Percentiles rank a stretch among this genome's conserved stretches.
phyloP scores from a whole-genome alignment of 495 filamentous ascomycete species.

The Podospora appendiculata region DNA sequence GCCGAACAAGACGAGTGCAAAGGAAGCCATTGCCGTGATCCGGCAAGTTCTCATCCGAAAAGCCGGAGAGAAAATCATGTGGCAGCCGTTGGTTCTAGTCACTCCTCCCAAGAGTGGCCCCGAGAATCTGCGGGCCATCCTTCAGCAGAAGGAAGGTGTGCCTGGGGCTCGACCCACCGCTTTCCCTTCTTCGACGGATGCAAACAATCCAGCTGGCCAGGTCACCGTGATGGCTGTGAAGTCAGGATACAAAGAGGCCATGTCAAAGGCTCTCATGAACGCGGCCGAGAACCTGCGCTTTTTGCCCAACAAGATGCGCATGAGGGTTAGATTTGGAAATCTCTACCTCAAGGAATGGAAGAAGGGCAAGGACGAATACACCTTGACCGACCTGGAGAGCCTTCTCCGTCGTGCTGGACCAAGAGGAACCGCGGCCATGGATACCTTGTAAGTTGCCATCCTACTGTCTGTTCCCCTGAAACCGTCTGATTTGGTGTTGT shows the following conservation, averaged over 20 bases:
- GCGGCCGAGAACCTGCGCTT: conserved; percentile 1
- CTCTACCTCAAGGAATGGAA: conserved; percentile 41
- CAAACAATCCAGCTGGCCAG: not conserved
- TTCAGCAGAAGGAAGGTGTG: not conserved
- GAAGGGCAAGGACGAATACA: conserved; percentile 26
- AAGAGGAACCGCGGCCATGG: conserved; percentile 24
- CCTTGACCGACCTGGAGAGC: conserved; percentile 40
- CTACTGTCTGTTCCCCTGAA: not conserved
- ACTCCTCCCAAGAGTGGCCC: conserved; percentile 1
- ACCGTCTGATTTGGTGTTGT: not conserved
- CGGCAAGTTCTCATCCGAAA: not conserved
- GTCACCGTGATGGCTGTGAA: not conserved
- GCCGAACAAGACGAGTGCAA: conserved; percentile 1
- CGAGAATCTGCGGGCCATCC: not conserved
- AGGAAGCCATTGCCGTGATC: not conserved
- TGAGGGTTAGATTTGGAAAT: conserved; percentile 52
- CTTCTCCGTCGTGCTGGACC: conserved; percentile 30
- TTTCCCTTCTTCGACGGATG: too few species aligned
- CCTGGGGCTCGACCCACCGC: conserved; percentile 3
- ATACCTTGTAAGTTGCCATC: conserved; percentile 24
- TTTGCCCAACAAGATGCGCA: conserved; percentile 18
- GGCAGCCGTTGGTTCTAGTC: conserved; percentile 6
- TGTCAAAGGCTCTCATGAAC: conserved; percentile 1
- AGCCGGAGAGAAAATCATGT: conserved; percentile 6
- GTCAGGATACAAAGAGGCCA: conserved; percentile 4